A percentile compares a stretch with the other conserved stretches of the same genome.
Conservation (phyloP, 345 rosid species). For the Clausena lansium region DNA sequence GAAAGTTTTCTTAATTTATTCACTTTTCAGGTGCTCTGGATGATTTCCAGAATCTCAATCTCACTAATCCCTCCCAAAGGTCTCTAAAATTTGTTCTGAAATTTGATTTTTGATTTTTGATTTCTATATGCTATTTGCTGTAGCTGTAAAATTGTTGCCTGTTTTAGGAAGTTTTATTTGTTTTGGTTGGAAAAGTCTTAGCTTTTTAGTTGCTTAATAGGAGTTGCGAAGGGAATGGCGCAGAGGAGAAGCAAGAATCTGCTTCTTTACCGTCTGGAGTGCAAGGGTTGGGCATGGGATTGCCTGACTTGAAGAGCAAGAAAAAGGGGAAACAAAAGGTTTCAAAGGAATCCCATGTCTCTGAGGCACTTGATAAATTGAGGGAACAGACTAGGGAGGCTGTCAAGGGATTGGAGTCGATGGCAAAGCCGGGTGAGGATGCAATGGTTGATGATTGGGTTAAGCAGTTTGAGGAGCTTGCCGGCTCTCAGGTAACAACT, state of each 20-base stretch:
- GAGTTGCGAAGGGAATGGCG: constrained; percentile 37
- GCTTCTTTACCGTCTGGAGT: constrained; percentile 55
- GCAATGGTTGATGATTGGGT: constrained; percentile 93
- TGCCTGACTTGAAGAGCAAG: constrained; percentile 86
- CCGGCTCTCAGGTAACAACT: constrained; percentile 67
- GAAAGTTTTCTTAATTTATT: constrained; percentile 6
- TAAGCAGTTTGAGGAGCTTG: constrained; percentile 91
- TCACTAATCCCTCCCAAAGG: constrained; percentile 54
- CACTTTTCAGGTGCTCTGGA: constrained; percentile 85
- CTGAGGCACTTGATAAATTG: constrained; percentile 81
- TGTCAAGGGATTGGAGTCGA: constrained; percentile 78
- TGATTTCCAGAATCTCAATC: constrained; percentile 91
- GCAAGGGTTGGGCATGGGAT: constrained; percentile 88
- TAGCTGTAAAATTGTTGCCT: background rate
- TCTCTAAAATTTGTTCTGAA: background rate
- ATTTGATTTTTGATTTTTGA: too few species aligned
- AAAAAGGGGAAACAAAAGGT: constrained; percentile 75
- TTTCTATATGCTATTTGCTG: too few species aligned
- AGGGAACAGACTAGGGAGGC: constrained; percentile 86
- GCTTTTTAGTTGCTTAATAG: constrained; percentile 30
- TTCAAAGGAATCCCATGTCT: constrained; percentile 65
- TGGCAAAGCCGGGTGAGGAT: constrained; percentile 52
- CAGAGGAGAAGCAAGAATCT: constrained; percentile 35
- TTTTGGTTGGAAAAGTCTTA: background rate
- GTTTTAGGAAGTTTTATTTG: background rate